Base-by-base conservation (phyloP, 2,329 filamentous ascomycete species). In the Pseudocercospora pini-densiflorae region DNA sequence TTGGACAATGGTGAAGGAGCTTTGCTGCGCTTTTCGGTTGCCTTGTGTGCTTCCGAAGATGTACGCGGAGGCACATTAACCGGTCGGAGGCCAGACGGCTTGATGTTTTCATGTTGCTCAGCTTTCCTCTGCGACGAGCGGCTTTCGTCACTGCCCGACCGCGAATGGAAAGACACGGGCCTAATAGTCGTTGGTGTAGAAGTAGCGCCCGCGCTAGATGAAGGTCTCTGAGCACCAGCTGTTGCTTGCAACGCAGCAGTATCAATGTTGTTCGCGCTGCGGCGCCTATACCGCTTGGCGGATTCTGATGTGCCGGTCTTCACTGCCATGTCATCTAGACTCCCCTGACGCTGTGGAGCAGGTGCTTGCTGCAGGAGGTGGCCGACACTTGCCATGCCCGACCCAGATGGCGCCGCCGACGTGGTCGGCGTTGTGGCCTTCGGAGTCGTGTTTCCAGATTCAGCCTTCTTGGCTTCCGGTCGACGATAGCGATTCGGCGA, bases 401-500 rank as follows among this genome's bases (percentile, higher is more conserved):
- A 84, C 47, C 83, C 81, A 23, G 85, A 85, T n/a, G 84, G 81
- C 24, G 78, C 74, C 23, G 81, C 80, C 40, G 68, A 45, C 14
- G 55, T 23, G 31, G 55, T 43, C 6, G 55, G 55, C n/a, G 55
- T 58, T 23, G 59, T 29, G 53, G 75, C 63, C 59, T 75, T 68
- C 49, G 76, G 71, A 59, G 77, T 77, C 68, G 75, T 73, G 58
- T 72, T 79, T 73, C 75, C 82, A 70, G 81, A 85, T 71, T 88
- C 88, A 16, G 82, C 79, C 67, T 87, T 75, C 60, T 74, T 83
- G 71, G 87, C 86, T 65, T 86, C 83, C 63, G 84, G 84, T 66
- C 93, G 90, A 73, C 93, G 87, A 77, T 97, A 97, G 66, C 94
- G 88, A 77, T 97, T 93, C 1, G 92, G 92, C 1, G 91, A 89